Base-by-base conservation (phyloP, 2,329 filamentous ascomycete species). In the Teratosphaeria nubilosa region DNA sequence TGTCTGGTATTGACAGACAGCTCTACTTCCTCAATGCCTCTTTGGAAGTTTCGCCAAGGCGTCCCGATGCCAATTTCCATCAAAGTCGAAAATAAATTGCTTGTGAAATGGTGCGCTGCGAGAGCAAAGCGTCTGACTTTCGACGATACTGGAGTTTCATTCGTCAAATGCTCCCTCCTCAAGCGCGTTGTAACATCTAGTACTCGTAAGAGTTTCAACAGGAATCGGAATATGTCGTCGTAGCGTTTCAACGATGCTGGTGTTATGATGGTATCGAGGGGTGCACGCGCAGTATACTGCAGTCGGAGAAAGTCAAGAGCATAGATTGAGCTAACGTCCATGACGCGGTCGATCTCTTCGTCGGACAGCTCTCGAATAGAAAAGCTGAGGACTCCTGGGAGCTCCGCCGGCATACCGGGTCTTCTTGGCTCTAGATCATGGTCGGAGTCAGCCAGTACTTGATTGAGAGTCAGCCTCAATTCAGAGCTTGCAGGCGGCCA, bases 401-500 rank as follows among this genome's bases (percentile, higher is more conserved):
- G 69, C 27, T 76, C 74, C 1, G 60, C 11, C 27, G 45, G 31
- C 25, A 30, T 45, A 51, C 48, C 25, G 24, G 24, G 14, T 27
- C 31, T 55, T 48, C 32, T 55, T 56, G 31, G 25, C 48, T 54
- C 14, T 22, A 59, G 65, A 10, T 61, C 72, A 53, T 75, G 73
- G 64, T 90, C 90, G 62, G 84, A 89, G 63, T 96, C 91, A 1
- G 82, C 81, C 6, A 97, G 76, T 0, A 97, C 82, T 0, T 90
- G 91, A 81, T 91, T 95, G 20, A 99, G 78, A 0, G 90, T 90
- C 5, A 97, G 79, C 10, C 91, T 84, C n/a, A 99, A 76, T 71
- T 97, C 94, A 0, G 91, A 96, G 71, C 89, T 95, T 25, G 91
- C 91, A 4, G 94, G 94, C 27, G 94, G 94, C 94, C 94, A 97